phyloP scores from a whole-genome alignment of 768 basidiomycete species.

The Ramaria rubella region DNA sequence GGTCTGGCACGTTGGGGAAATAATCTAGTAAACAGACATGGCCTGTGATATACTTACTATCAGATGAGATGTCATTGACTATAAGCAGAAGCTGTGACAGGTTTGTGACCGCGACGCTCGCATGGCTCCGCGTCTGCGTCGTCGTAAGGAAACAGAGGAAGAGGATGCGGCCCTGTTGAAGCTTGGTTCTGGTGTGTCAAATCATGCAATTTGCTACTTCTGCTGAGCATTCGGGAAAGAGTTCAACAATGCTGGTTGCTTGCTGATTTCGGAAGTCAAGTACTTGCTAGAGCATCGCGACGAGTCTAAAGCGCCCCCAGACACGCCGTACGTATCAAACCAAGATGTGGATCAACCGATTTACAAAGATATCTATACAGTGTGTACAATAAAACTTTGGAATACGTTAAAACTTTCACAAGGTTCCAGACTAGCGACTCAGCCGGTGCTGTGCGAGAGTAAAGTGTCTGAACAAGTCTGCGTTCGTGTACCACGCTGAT shows the following conservation, averaged over 20 bases:
- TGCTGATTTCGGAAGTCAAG: constrained; percentile 89
- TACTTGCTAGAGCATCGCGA: constrained; percentile 82
- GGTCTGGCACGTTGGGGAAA: too few relatives aligned
- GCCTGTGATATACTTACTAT: not conserved
- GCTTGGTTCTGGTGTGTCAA: constrained; percentile 59
- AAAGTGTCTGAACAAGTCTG: constrained; percentile 23
- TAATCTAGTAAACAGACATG: too few relatives aligned
- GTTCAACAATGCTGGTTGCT: constrained; percentile 86
- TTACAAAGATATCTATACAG: constrained; percentile 30
- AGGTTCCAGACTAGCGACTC: constrained; percentile 85
- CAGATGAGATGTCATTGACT: not conserved
- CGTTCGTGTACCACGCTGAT: not conserved
- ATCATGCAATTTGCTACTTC: not conserved
- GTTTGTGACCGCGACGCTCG: not conserved
- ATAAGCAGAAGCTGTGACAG: not conserved
- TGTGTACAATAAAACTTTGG: constrained; percentile 88
- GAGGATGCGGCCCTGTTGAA: constrained; percentile 84
- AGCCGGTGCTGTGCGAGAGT: constrained; percentile 85
- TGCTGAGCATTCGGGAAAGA: constrained; percentile 36
- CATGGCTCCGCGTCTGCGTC: constrained; percentile 35
- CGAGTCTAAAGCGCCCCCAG: constrained; percentile 65
- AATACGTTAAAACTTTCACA: constrained; percentile 87
- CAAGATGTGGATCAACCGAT: not conserved
- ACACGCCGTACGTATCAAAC: constrained; percentile 59
- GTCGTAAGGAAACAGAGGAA: constrained; percentile 63